Percentiles rank a stretch among this genome's conserved stretches.
Evolutionary conservation across 129 eudicot genomes (phyloP).

Genomic region (Lactuca sativa): DNA sequence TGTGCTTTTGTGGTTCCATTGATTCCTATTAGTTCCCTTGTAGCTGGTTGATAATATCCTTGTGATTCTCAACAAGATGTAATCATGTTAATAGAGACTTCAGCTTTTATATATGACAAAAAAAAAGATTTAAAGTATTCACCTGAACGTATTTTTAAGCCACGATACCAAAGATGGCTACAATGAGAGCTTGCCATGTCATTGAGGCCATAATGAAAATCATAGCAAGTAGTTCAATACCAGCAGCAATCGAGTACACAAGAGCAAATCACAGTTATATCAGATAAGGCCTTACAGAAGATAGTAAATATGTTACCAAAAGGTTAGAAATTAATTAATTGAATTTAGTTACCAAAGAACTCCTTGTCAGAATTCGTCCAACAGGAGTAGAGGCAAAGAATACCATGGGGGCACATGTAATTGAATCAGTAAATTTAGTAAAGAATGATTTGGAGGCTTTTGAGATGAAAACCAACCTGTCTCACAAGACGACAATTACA

Average conservation of each 20-base stretch:
- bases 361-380: slow-evolving; percentile 64
- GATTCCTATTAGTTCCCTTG: slow-evolving; percentile 77
- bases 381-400: slow-evolving; percentile 82
- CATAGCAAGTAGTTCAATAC: slow-evolving; percentile 37
- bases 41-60: slow-evolving; percentile 71
- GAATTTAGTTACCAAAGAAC: background rate
- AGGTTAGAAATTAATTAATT: background rate
- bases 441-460: slow-evolving; percentile 64
- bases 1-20: slow-evolving; percentile 94
- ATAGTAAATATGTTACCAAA: background rate
- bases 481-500: too few relatives aligned
- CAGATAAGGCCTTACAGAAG: slow-evolving; percentile 59
- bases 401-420: slow-evolving; percentile 66
- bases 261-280: slow-evolving; percentile 48
- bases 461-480: too few relatives aligned
- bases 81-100: background rate
- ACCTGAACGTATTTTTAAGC: slow-evolving; percentile 63
- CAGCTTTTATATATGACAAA: background rate
- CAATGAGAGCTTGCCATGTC: slow-evolving; percentile 81
- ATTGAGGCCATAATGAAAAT: slow-evolving; percentile 71
- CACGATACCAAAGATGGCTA: slow-evolving; percentile 49
- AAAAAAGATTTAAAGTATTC: slow-evolving; percentile 15
- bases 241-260: slow-evolving; percentile 36
- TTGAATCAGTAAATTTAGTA: slow-evolving; percentile 40
- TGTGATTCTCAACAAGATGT: slow-evolving; percentile 17